Base-by-base conservation (phyloP, 1,284 basidiomycete species). In the Peniophora sp. region DNA sequence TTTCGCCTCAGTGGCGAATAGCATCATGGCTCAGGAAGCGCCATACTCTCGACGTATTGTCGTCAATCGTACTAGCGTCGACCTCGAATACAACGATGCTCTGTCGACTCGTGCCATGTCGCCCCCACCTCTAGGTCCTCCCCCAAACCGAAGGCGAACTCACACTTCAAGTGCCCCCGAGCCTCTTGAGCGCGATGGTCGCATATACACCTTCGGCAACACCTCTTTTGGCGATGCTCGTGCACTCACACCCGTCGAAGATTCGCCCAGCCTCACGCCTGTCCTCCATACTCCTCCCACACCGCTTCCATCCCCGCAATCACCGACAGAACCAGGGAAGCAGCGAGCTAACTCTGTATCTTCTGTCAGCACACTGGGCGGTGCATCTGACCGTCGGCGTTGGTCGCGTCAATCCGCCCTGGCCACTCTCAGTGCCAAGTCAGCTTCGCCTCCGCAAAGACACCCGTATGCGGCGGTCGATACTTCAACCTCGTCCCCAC, bases 91-190 rank as follows among this genome's bases (percentile, higher is more conserved):
- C 37, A 18, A 10, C 8, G 46, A 12, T 39, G 42, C 34, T 20
- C 27, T 27, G 36, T 20, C 6, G 42, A 47, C 17, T 64, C 69
- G 3, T 57, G 72, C 47, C 69, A 72, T 6, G 55, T 73, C 52
- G 62, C 66, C 75, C 0, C 78, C 81, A 15, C 68, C 86, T 47
- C 81, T 83, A 46, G 85, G 83, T 2, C 82, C 82, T 41, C 81
- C 84, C 0, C 74, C 79, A 47, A 81, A 68, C 43, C 69, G 77
- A 14, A 79, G 77, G 71, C 70, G 66, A n/a, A 72, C 73, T 42
- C 46, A 35, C n/a, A 49, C 24, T 8, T 41, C 37, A n/a, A 54
- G 39, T 52, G 32, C 34, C 24, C 15, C 46, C 48, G 23, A 52
- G 53, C 18, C 52, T 56, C 10, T 58, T 59, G 43, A 46, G 53